Percentiles rank a stretch among this genome's conserved stretches.
Evolutionary conservation across 345 rosid species (phyloP).

Genomic region (Heritiera littoralis): DNA sequence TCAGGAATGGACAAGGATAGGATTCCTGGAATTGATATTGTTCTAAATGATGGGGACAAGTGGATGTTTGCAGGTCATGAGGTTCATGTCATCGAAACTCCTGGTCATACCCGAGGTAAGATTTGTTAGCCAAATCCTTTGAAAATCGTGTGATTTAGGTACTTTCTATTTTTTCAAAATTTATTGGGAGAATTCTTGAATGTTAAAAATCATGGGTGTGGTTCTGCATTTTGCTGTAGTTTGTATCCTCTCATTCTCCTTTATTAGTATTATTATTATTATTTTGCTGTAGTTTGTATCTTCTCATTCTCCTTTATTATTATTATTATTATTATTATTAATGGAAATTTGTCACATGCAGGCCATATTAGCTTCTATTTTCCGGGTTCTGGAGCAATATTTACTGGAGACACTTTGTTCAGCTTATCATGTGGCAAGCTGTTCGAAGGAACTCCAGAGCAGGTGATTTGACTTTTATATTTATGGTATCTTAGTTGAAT

Average conservation of each 20-base stretch:
- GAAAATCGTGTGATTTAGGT: background rate
- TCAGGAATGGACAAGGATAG: conserved; percentile 69
- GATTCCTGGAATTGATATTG: conserved; percentile 92
- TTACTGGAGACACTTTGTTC: conserved; percentile 89
- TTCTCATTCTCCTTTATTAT: conserved; percentile 6
- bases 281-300: background rate
- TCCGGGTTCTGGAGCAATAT: conserved; percentile 81
- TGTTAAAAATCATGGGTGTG: background rate
- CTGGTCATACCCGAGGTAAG: conserved; percentile 94
- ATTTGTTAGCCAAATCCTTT: conserved; percentile 20
- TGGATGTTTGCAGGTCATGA: conserved; percentile 99
- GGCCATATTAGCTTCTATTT: conserved; percentile 97
- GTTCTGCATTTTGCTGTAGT: background rate
- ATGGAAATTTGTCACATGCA: conserved; percentile 31
- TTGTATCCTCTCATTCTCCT: conserved; percentile 8
- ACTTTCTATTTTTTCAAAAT: conserved; percentile 4
- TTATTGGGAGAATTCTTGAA: background rate
- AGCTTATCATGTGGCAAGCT: conserved; percentile 98
- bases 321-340: background rate
- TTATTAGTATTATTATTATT: background rate
- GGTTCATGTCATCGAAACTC: conserved; percentile 80
- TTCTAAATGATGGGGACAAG: conserved; percentile 76
- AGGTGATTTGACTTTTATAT: conserved; percentile 49
- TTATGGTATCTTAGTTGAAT: background rate
- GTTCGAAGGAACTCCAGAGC: conserved; percentile 86